Base-by-base conservation (phyloP, 805 yeast genomes). In the Hermanozyma aechmeae region DNA sequence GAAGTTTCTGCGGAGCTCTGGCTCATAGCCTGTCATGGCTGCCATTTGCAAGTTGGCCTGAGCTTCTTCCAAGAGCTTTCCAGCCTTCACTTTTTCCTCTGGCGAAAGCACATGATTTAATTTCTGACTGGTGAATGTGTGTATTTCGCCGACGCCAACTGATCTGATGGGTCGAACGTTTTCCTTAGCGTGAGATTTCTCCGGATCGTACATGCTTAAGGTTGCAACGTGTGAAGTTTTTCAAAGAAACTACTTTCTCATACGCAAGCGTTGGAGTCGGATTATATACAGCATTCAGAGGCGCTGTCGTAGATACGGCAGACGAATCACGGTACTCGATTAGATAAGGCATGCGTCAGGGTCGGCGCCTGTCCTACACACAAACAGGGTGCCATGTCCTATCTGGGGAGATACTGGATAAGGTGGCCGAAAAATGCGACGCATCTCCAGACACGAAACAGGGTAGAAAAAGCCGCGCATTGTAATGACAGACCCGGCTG, bases 1-100 rank as follows among this genome's bases (percentile, higher is more conserved):
- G 40, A 67, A 69, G 28, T 39, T 33, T 31, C 47, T 40, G 21
- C 32, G 35, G 24, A 44, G 53, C 51, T 40, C 62, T 4, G 53
- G 55, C 12, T 39, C 28, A 31, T 53, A 53, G 2, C 58, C 58
- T 6, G 53, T 46, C 27, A 48, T 51, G 3, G 50, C 43, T 3
- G 54, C 57, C 28, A 50, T 32, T 26, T 37, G 38, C 33, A 53
- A 41, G 38, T 51, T 42, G 11, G 37, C 42, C 28, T 44, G 49
- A 11, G 49, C 49, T 22, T 42, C 48, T 10, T 30, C 35, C 26
- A 32, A 18, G 16, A 33, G 32, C 22, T 24, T 25, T 4, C 21
- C 33, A 2, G 37, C 37, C 12, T 27, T 26, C 10, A 16, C 15
- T 11, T 25, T 29, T 7, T 30, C 33, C 4, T 24, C 11, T 17